Conservation (phyloP, 768 basidiomycete genomes). For the Amanita exitialis region DNA sequence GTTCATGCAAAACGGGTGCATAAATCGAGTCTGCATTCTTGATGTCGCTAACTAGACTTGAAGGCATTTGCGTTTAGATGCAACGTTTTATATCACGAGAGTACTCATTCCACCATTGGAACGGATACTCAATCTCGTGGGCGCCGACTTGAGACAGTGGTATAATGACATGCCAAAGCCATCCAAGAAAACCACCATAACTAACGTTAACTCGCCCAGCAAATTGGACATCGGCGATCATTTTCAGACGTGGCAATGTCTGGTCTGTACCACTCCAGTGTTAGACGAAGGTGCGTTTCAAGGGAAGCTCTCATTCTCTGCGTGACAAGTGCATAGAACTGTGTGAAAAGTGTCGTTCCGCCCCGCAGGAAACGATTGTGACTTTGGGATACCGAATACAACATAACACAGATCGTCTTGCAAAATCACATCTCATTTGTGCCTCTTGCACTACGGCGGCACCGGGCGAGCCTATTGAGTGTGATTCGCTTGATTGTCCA, state of each 20-base stretch:
- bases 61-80: conserved; percentile 73
- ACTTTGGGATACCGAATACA: conserved; percentile 45
- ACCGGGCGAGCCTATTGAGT: conserved; percentile 50
- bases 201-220: conserved; percentile 23
- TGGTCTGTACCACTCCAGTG: conserved; percentile 53
- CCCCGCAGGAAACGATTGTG: conserved; percentile 45
- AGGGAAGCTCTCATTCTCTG: background rate
- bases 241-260: conserved; percentile 60
- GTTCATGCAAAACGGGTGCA: conserved; percentile 53
- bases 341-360: conserved; percentile 50
- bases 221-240: conserved; percentile 61
- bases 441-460: conserved; percentile 53
- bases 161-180: conserved; percentile 76
- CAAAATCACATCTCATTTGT: conserved; percentile 61
- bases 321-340: conserved; percentile 30
- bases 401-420: conserved; percentile 42
- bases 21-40: background rate
- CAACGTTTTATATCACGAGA: conserved; percentile 76
- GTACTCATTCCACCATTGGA: conserved; percentile 87
- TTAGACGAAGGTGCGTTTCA: conserved; percentile 9
- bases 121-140: conserved; percentile 84
- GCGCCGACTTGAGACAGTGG: conserved; percentile 82
- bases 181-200: conserved; percentile 12
- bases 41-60: background rate
- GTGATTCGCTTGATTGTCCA: conserved; percentile 81